Base-by-base conservation (phyloP, 495 filamentous ascomycete species). In the Penicillium salamii region DNA sequence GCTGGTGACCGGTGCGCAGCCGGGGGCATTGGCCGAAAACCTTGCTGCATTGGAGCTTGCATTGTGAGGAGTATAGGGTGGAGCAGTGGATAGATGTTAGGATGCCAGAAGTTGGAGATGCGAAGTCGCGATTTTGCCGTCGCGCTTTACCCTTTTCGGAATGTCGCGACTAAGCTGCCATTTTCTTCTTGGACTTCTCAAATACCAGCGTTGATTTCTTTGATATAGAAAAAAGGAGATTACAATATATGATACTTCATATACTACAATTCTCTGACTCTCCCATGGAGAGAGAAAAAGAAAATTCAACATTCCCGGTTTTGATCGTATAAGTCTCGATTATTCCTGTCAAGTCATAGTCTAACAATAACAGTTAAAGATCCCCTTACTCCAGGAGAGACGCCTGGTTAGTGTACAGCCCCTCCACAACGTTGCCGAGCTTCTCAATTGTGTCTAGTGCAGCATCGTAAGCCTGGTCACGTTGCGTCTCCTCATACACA, bases 371-470 rank as follows among this genome's bases (percentile, higher is more conserved):
- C 54, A 18, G 29, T 15, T 13, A 44, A 20, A 34, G 28, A 34
- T 45, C 26, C 14, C 24, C 64, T 66, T 83, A 98, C 80, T 98
- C 93, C 60, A 98, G 75, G 77, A 91, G 76, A 33, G 91, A 95
- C 37, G 93, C 93, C 72, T 97, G 95, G 76, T 97, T 97, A 47
- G 90, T 90, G 74, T 97, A 98, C 58, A 98, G 75, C 57, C 91
- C 90, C 68, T 98, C 95, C 55, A 98, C 93, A 57, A 98, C 93
- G 69, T 89, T 95, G 74, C 90, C 91, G 71, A 98, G 67, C 82
- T 95, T 97, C 74, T 92, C 92, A 59, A 98, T 95, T 24, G 93
- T 97, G 54, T 88, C 87, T 67, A 98, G 73, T 12, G 93, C 93
- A 23, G 91, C 84, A 67, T 97, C 95, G 64, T 97, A 98, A 6